phyloP scores from a whole-genome alignment of 352 stramenopile genomes.

The Phytopythium cucurbitacearum region DNA sequence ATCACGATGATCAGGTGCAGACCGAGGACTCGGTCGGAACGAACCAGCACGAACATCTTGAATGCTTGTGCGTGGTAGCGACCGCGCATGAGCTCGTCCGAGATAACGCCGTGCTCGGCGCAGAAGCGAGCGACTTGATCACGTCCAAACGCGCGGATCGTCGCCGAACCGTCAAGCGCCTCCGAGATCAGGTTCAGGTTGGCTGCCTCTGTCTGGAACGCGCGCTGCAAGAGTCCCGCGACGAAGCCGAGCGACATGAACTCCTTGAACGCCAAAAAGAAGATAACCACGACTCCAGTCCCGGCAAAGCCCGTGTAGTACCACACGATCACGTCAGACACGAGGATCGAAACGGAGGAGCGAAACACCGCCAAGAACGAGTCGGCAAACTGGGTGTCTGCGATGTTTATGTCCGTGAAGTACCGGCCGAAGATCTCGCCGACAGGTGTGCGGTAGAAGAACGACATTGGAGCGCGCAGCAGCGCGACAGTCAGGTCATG shows the following conservation, averaged over 20 bases:
- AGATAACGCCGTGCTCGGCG: slow-evolving; percentile 22
- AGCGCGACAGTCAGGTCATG: slow-evolving; percentile 38
- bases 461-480: slow-evolving; percentile 32
- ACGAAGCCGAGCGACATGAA: slow-evolving; percentile 25
- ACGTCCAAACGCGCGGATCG: slow-evolving; percentile 31
- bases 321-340: slow-evolving; percentile 25
- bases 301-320: slow-evolving; percentile 30
- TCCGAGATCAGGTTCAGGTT: slow-evolving; percentile 45
- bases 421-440: slow-evolving; percentile 44
- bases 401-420: slow-evolving; percentile 26
- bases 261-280: slow-evolving; percentile 31
- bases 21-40: slow-evolving; percentile 26
- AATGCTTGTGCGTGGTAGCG: slow-evolving; percentile 21
- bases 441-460: slow-evolving; percentile 44
- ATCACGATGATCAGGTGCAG: slow-evolving; percentile 33
- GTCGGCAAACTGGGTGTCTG: slow-evolving; percentile 21
- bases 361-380: slow-evolving; percentile 30
- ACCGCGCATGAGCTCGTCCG: slow-evolving; percentile 25
- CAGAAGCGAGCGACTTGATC: slow-evolving; percentile 25
- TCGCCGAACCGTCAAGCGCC: slow-evolving; percentile 25
- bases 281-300: slow-evolving; percentile 24
- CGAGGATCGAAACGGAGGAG: slow-evolving; percentile 20
- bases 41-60: slow-evolving; percentile 30
- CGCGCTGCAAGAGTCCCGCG: slow-evolving; percentile 28
- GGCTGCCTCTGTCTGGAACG: slow-evolving; percentile 23